Evolutionary conservation across 306 rosid genomes (phyloP).

Genomic region (Hippophae tibetana): DNA sequence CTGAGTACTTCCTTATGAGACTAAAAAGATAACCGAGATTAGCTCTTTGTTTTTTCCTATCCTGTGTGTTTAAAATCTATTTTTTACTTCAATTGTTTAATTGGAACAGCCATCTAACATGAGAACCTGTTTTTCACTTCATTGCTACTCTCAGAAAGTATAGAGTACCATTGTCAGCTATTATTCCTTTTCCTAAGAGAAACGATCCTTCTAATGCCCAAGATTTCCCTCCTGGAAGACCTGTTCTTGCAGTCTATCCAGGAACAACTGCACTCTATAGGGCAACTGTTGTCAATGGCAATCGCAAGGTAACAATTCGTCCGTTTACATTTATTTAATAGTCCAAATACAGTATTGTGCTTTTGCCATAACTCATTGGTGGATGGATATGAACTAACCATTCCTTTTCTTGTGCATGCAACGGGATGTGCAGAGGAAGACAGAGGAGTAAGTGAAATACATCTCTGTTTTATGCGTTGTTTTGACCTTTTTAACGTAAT

Average conservation of each 20-base stretch:
- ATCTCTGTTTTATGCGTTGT: not conserved
- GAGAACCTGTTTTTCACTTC: slow-evolving; percentile 3
- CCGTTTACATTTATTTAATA: slow-evolving; percentile 6
- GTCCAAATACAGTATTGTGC: too few species aligned
- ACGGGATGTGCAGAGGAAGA: slow-evolving; percentile 67
- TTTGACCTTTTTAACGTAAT: too few species aligned
- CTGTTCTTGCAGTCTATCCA: slow-evolving; percentile 95
- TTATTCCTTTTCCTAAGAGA: slow-evolving; percentile 88
- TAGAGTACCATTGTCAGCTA: slow-evolving; percentile 74
- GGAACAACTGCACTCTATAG: slow-evolving; percentile 95
- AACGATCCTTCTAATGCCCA: slow-evolving; percentile 61
- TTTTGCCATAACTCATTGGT: not conserved
- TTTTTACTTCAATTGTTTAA: too few species aligned
- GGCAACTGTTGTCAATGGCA: slow-evolving; percentile 89
- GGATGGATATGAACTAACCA: slow-evolving; percentile 26
- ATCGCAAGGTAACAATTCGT: slow-evolving; percentile 62
- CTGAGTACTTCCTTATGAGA: too few species aligned
- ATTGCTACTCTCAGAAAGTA: slow-evolving; percentile 51
- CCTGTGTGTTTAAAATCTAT: too few species aligned
- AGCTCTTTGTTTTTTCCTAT: too few species aligned
- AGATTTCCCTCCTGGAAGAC: slow-evolving; percentile 73
- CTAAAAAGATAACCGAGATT: too few species aligned
- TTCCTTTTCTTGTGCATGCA: slow-evolving; percentile 26
- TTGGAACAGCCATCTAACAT: not conserved
- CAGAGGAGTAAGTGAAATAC: slow-evolving; percentile 73